Conservation (phyloP, 345 rosid species). For the Bruguiera gymnorhiza region DNA sequence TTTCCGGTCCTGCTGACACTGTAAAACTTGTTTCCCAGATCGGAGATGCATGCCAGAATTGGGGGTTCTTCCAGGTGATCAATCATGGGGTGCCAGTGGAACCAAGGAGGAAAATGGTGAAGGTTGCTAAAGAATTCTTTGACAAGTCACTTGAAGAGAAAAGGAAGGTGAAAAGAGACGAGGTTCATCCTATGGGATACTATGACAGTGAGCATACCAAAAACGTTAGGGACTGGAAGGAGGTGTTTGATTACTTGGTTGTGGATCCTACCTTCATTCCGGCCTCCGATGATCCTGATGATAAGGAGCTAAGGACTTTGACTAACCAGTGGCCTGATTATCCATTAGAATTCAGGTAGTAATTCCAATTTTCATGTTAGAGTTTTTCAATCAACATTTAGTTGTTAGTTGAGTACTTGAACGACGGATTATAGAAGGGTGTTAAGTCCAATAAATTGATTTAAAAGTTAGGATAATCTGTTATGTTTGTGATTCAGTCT, state of each 20-base stretch:
- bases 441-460: background rate
- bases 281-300: slow-evolving; percentile 41
- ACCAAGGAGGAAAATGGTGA: slow-evolving; percentile 22
- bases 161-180: slow-evolving; percentile 51
- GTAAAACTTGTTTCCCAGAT: slow-evolving; percentile 36
- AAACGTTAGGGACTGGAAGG: slow-evolving; percentile 65
- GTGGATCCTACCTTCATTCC: slow-evolving; percentile 51
- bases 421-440: too few relatives aligned
- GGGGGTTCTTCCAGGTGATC: slow-evolving; percentile 63
- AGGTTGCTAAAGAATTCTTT: slow-evolving; percentile 39
- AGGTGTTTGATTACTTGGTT: slow-evolving; percentile 53
- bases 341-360: slow-evolving; percentile 48
- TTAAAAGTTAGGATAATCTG: background rate
- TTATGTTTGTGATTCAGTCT: too few relatives aligned
- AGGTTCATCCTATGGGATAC: slow-evolving; percentile 46
- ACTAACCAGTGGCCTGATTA: slow-evolving; percentile 54
- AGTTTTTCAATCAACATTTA: background rate
- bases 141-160: slow-evolving; percentile 48
- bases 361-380: background rate
- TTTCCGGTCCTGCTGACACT: slow-evolving; percentile 16
- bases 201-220: slow-evolving; percentile 63
- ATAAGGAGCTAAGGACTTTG: slow-evolving; percentile 33
- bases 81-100: slow-evolving; percentile 47
- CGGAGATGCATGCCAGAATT: slow-evolving; percentile 45
- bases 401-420: background rate